Conservation (phyloP, 768 basidiomycete genomes). For the Tulasnella sp. region DNA sequence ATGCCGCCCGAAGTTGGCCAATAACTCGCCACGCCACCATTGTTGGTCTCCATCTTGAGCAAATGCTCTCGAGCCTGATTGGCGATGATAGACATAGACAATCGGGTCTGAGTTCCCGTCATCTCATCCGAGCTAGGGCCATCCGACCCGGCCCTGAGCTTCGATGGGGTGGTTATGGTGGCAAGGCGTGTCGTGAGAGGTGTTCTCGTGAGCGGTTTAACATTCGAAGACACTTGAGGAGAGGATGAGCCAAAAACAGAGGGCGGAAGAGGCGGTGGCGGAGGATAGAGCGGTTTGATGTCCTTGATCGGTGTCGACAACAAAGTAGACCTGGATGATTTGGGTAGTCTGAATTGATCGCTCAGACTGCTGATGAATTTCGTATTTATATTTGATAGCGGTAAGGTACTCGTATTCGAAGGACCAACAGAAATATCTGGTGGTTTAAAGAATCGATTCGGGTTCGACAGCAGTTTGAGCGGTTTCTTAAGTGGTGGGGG, state of each 20-base stretch:
- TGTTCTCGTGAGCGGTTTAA: neutral
- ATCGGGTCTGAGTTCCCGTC: neutral
- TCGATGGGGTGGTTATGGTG: neutral
- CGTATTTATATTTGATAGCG: too few relatives aligned
- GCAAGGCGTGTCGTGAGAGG: constrained; percentile 4
- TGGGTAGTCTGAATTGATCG: too few relatives aligned
- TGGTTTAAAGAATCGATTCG: neutral
- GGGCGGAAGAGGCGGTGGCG: neutral
- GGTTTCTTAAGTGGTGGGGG: too few relatives aligned
- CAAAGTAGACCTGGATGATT: too few relatives aligned
- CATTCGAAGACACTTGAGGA: neutral
- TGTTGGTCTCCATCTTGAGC: neutral
- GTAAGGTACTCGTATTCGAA: too few relatives aligned
- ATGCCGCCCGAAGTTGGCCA: too few relatives aligned
- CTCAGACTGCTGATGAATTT: too few relatives aligned
- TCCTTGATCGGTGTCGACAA: neutral
- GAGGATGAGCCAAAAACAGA: neutral
- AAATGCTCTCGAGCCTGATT: constrained; percentile 2
- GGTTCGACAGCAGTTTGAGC: neutral
- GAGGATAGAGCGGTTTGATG: neutral
- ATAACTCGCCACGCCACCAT: neutral
- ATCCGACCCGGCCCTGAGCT: neutral
- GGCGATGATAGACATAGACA: neutral
- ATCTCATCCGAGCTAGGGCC: neutral
- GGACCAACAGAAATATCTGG: neutral